These are phyloP conservation scores for Diplodia corticola DNA, from an alignment of 2,329 filamentous ascomycete genomes.

Conservation along the genomic window DNA sequence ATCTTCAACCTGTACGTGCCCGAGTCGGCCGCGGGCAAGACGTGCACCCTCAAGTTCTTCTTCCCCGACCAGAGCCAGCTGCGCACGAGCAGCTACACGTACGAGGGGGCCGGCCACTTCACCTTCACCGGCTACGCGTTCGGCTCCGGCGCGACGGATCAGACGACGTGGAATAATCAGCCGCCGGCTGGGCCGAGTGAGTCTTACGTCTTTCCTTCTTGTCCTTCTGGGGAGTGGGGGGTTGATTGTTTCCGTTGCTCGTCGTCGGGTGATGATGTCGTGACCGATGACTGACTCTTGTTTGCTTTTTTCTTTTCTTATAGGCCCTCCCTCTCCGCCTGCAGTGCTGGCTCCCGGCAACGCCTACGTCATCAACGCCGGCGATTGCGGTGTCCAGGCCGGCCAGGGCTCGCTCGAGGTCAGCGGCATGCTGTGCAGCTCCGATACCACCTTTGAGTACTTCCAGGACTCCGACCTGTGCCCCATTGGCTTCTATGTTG, in stretches of 20 bases:
- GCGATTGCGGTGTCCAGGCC: conserved; percentile 27
- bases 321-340: conserved; percentile 27
- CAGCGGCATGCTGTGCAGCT: conserved; percentile 27
- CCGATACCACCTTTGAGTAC: conserved; percentile 28
- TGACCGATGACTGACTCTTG: background rate
- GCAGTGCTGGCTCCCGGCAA: conserved; percentile 26
- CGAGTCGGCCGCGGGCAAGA: conserved; percentile 26
- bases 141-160: conserved; percentile 25
- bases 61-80: conserved; percentile 25
- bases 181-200: conserved; percentile 27
- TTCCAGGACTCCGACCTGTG: conserved; percentile 27
- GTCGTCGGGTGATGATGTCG: background rate
- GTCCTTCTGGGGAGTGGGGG: no score
- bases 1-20: conserved; percentile 28
- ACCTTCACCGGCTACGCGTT: conserved; percentile 29
- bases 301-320: no score
- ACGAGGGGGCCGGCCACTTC: conserved; percentile 27
- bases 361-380: conserved; percentile 27
- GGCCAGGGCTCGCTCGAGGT: conserved; percentile 25
- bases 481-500: conserved; percentile 30
- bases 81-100: conserved; percentile 23
- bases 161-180: conserved; percentile 29
- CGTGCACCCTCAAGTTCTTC: conserved; percentile 27
- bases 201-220: background rate
- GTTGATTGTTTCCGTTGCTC: background rate